Percentiles rank a stretch among this genome's conserved stretches.
phyloP scores from a whole-genome alignment of 179 eudicot species.

The Vitellaria paradoxa region DNA sequence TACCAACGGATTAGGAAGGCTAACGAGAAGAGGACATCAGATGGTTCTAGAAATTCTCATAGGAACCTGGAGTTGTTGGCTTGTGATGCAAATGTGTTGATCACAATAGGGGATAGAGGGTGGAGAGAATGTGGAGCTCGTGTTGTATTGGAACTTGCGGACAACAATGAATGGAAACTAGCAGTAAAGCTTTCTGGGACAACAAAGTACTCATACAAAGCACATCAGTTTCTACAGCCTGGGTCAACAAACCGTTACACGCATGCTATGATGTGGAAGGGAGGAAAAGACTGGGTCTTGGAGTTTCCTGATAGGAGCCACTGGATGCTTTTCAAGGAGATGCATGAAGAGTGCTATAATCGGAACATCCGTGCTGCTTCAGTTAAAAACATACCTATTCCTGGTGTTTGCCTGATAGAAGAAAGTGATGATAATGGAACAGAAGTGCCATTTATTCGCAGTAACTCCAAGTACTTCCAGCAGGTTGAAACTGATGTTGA shows the following conservation, averaged over 20 bases:
- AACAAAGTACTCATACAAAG: constrained; percentile 70
- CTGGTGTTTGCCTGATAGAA: constrained; percentile 82
- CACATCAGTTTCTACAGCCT: constrained; percentile 71
- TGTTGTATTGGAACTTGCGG: constrained; percentile 65
- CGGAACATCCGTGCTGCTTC: constrained; percentile 89
- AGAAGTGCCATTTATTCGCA: constrained; percentile 52
- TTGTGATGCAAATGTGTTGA: constrained; percentile 76
- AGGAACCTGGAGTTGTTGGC: constrained; percentile 55
- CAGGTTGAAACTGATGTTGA: constrained; percentile 79
- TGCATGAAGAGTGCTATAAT: constrained; percentile 87
- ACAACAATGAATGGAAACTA: constrained; percentile 84
- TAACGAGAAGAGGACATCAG: constrained; percentile 56
- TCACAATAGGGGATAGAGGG: constrained; percentile 66
- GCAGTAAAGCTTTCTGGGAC: constrained; percentile 61
- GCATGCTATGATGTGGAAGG: constrained; percentile 99
- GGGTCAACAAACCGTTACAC: constrained; percentile 88
- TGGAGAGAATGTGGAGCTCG: constrained; percentile 90
- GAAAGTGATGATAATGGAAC: constrained; percentile 50
- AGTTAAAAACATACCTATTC: constrained; percentile 91
- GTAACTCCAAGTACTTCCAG: constrained; percentile 50
- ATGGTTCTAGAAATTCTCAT: constrained; percentile 39
- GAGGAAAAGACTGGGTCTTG: constrained; percentile 88
- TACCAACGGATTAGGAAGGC: constrained; percentile 69
- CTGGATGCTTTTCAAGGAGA: constrained; percentile 86
- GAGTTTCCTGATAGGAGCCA: constrained; percentile 88